phyloP scores from a whole-genome alignment of 768 basidiomycete genomes.

The Rossbeevera mucosa region DNA sequence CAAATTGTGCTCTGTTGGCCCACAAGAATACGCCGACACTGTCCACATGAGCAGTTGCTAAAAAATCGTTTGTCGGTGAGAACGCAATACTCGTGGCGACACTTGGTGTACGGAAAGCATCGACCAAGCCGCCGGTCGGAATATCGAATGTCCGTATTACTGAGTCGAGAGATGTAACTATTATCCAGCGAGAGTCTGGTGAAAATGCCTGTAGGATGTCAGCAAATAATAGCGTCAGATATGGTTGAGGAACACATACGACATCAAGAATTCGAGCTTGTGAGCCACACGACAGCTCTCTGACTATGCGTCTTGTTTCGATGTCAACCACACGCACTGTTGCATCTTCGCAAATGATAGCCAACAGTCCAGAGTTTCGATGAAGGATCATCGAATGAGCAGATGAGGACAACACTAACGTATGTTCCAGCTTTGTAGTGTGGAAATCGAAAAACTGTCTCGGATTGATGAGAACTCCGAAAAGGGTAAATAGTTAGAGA shows the following conservation, averaged over 20 bases:
- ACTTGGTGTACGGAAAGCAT: slow-evolving; percentile 83
- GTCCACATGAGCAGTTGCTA: slow-evolving; percentile 93
- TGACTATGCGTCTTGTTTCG: slow-evolving; percentile 81
- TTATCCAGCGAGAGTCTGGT: slow-evolving; percentile 90
- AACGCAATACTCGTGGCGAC: slow-evolving; percentile 89
- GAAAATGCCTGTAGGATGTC: slow-evolving; percentile 71
- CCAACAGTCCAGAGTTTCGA: slow-evolving; percentile 79
- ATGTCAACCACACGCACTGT: slow-evolving; percentile 84
- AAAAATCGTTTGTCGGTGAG: slow-evolving; percentile 92
- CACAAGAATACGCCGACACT: slow-evolving; percentile 95
- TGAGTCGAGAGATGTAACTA: slow-evolving; percentile 84
- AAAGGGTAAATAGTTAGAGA: background rate
- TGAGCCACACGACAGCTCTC: slow-evolving; percentile 78
- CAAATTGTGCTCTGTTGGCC: slow-evolving; percentile 95
- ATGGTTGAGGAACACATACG: slow-evolving; percentile 43
- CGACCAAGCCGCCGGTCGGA: slow-evolving; percentile 87
- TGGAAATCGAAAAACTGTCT: slow-evolving; percentile 95
- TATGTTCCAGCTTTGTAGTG: slow-evolving; percentile 66
- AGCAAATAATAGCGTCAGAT: slow-evolving; percentile 1
- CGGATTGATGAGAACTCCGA: background rate
- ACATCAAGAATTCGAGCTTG: slow-evolving; percentile 84
- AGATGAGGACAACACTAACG: slow-evolving; percentile 61
- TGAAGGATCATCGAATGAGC: slow-evolving; percentile 72
- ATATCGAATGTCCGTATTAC: slow-evolving; percentile 93
- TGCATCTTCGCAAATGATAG: slow-evolving; percentile 81